Evolutionary conservation across 2,329 filamentous ascomycete genomes (phyloP), one percentile per base, ranked within the genome.

Genomic region (Scedosporium dehoogii): DNA sequence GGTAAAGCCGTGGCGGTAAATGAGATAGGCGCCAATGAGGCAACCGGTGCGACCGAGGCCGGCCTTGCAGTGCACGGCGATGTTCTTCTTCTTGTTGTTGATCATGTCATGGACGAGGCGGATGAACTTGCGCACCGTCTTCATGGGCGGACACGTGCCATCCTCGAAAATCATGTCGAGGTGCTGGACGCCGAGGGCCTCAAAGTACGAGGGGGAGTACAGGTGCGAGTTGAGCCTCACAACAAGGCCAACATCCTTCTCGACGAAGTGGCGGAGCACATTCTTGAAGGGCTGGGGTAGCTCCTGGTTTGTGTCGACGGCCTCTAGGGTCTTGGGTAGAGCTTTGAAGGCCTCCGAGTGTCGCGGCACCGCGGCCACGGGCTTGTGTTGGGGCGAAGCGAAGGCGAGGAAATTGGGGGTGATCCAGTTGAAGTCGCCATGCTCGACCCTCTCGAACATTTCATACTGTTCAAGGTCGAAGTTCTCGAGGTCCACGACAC

Each of bases 161-260:
- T 99, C 94, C 70, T 97, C 94, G 71, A 99, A 99, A 70, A 99
- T 97, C 94, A 99, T 99, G 77, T 99, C 94, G 48, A 97, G 81
- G 73, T 99, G 94, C 70, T 92, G 88, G 71, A 99, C 97, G 33
- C 93, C 93, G 60, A 99, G 81, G 3, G 92, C 91, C 66, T 93
- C 94, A 74, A 99, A 99, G 78, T 93, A 97, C n/a, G 92, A 92
- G 0, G 94, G 90, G 0, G 91, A 96, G 80, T 99, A 99, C 6
- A 99, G 84, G 67, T 92, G 90, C 0, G 92, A 97, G 79, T 99
- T 99, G 66, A 99, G 81, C 51, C 94, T 88, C 51, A 99, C 94
- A 3, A 99, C 93, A 3, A 99, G 82, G 38, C 94, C 94, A 69
- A 99, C 89, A 70, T 96, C 90, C 66, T 91, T 86, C 64, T 92